Evolutionary conservation across 805 yeast genomes (phyloP).

Genomic region (Kuraishia hungarica): DNA sequence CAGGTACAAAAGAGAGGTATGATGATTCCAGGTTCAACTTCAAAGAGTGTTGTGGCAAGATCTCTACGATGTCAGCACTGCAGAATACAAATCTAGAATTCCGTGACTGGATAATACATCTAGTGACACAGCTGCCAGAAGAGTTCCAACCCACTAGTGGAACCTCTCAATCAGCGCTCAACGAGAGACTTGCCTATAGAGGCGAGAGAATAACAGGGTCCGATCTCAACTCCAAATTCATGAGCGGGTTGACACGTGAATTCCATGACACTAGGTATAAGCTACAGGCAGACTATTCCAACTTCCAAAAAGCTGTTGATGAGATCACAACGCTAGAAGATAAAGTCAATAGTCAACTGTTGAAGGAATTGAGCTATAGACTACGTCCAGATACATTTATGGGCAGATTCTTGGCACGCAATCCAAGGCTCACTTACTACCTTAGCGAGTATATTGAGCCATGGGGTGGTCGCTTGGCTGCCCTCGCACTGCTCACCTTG

Average conservation of each 20-base stretch:
- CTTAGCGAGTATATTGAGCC: slow-evolving; percentile 40
- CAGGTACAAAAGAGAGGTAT: slow-evolving; percentile 46
- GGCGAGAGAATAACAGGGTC: slow-evolving; percentile 14
- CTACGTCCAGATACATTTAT: slow-evolving; percentile 17
- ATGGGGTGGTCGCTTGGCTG: slow-evolving; percentile 28
- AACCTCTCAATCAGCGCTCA: slow-evolving; percentile 18
- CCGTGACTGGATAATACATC: slow-evolving; percentile 57
- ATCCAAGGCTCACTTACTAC: slow-evolving; percentile 33
- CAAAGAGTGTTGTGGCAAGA: slow-evolving; percentile 54
- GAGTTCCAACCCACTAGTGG: slow-evolving; percentile 7
- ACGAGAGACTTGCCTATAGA: slow-evolving; percentile 17
- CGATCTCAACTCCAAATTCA: background rate
- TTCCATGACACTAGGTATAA: slow-evolving; percentile 45
- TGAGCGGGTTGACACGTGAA: slow-evolving; percentile 31
- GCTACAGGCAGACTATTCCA: slow-evolving; percentile 45
- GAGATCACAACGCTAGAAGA: slow-evolving; percentile 51
- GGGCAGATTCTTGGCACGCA: slow-evolving; percentile 16
- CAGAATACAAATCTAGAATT: slow-evolving; percentile 36
- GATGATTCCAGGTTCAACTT: slow-evolving; percentile 57
- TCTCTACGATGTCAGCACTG: slow-evolving; percentile 39
- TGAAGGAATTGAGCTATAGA: slow-evolving; percentile 23
- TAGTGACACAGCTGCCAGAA: slow-evolving; percentile 37
- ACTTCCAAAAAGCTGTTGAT: slow-evolving; percentile 40
- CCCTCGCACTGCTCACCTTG: slow-evolving; percentile 31
- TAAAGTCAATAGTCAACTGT: slow-evolving; percentile 32